These are phyloP conservation scores for Echium plantagineum DNA, from an alignment of 257 asterid species.

Conservation along the genomic window DNA sequence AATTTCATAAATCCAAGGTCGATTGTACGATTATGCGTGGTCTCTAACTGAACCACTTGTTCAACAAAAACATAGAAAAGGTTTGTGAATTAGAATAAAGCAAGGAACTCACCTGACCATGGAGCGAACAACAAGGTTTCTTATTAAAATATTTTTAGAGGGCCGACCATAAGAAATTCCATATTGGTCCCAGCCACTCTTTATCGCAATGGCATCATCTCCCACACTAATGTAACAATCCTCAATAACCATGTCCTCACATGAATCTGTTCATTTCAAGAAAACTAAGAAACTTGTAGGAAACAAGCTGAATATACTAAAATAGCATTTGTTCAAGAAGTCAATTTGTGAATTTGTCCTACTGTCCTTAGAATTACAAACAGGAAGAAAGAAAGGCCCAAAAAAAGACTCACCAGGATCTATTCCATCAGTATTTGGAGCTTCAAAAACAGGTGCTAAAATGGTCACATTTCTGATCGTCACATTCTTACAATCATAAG, in stretches of 20 bases:
- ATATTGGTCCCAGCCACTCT: constrained; percentile 99
- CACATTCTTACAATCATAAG: constrained; percentile 40
- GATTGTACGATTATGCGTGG: not conserved
- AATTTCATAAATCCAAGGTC: not conserved
- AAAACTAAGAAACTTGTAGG: not conserved
- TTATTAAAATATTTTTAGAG: constrained; percentile 62
- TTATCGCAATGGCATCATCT: constrained; percentile 87
- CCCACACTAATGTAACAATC: constrained; percentile 96
- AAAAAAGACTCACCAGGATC: constrained; percentile 29
- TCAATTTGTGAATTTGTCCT: not conserved
- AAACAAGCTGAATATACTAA: not conserved
- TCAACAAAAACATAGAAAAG: not conserved
- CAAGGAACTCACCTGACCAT: constrained; percentile 62
- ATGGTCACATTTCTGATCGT: constrained; percentile 28
- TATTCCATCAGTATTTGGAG: constrained; percentile 46
- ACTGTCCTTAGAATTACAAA: not conserved
- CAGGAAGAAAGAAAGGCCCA: not conserved
- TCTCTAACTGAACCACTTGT: not conserved
- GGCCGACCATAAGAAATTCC: constrained; percentile 75
- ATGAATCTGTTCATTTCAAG: constrained; percentile 55
- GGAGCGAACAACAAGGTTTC: constrained; percentile 81
- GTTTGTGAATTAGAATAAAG: not conserved
- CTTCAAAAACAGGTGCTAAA: constrained; percentile 33
- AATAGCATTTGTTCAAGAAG: not conserved
- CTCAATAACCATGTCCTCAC: constrained; percentile 87